Evolutionary conservation across 176 grass and related monocot species (phyloP), one percentile per base, ranked within the genome.

Genomic region (Rhynchospora pubera): DNA sequence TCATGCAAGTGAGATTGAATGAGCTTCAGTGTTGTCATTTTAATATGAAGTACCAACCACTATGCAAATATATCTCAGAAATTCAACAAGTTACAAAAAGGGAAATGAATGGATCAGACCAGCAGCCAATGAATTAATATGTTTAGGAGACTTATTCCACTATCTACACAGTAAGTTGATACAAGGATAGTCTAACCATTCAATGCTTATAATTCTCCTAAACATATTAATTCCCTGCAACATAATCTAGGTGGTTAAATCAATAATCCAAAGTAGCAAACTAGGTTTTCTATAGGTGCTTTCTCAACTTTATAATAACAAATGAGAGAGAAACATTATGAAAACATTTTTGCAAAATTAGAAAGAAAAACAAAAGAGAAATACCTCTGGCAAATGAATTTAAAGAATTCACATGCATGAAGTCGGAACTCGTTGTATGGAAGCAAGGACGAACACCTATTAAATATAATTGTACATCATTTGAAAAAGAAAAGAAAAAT

Each of bases 361-460:
- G 7, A 61, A 28, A 50, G 61, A 16, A 52, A 50, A 51, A 79
- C n/a, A 86, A 57, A 65, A 50, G 47, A 57, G 58, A 28, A 63
- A 66, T 93, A 98, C 96, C 96, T 98, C 66, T 95, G 96, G 85
- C 85, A 98, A 60, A 98, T 86, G 62, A 94, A 82, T 88, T 98
- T 94, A 77, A 98, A 94, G 71, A 98, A 98, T 52, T 94, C 96
- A 55, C 92, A 98, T 73, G 91, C 92, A 93, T 90, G 89, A 70
- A 98, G 90, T 39, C 89, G 96, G 86, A 98, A 98, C 79, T 98
- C 96, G 47, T 79, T 90, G 73, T 98, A 94, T 16, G 90, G 85
- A 70, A 98, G 84, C 75, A 98, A 89, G 62, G 89, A 90, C 2
- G 92, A 89, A 75, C 92, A 98, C 84, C 96, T 98, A 88, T 64